Base-by-base conservation (phyloP, 2,329 filamentous ascomycete species). In the Ilyonectria sp. region DNA sequence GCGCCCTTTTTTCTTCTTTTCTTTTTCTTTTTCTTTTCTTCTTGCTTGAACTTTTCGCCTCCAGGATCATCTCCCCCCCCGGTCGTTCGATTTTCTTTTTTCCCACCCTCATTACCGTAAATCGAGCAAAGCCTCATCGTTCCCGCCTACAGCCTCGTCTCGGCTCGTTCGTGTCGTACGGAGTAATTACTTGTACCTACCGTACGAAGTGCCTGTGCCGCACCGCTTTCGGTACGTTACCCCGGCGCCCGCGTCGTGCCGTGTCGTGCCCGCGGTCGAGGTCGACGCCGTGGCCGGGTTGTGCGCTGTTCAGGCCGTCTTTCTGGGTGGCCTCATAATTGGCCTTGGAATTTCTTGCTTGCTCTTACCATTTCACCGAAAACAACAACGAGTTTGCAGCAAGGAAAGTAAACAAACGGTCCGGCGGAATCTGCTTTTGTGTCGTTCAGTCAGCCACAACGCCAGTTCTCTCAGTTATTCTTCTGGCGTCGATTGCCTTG, bases 251-350 rank as follows among this genome's bases (percentile, higher is more conserved):
- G 54, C 23, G 54, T 46, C 19, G 53, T 56, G 37, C 17, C 54
- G 54, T 17, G 54, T 46, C 19, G 53, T 56, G 37, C 55, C 55
- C 44, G 40, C 50, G n/a, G 13, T 40, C 37, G 37, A 17, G 26
- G 29, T 46, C 61, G 58, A 74, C 47, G 67, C 72, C 67, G 65
- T 9, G 35, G 37, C n/a, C 13, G 47, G 13, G 47, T 50, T 8
- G 47, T 50, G 47, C 7, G 47, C 29, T 50, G 26, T 50, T 50
- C 15, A 31, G 47, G 47, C 19, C 13, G 23, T 50, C 10, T 26
- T 13, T 50, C 21, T 60, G 57, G 35, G 54, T 46, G 60, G 61
- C 61, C 59, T 46, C 21, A 61, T 47, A 26, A 26, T 35, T 33
- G 23, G 15, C 23, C 40, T 44, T 55, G 10, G n/a, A 11, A 33